Evolutionary conservation across 2,329 filamentous ascomycete genomes (phyloP).

Genomic region (Volutella citrinella): DNA sequence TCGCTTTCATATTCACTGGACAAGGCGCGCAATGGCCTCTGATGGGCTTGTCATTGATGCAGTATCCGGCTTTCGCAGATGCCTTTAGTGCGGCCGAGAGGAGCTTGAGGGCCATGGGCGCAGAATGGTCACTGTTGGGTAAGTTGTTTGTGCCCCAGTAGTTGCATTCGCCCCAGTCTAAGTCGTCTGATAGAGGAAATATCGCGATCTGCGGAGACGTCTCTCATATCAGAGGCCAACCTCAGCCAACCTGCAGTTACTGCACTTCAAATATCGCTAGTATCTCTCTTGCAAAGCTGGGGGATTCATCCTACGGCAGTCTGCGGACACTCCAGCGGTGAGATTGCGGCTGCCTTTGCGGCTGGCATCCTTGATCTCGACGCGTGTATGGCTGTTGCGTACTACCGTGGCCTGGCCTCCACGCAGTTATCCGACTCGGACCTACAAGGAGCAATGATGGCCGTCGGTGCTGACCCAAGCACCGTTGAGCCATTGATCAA

Average conservation of each 20-base stretch:
- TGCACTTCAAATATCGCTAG: conserved; percentile 43
- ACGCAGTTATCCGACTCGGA: conserved; percentile 35
- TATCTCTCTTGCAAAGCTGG: conserved; percentile 39
- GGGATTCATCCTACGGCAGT: conserved; percentile 36
- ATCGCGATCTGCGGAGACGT: no score
- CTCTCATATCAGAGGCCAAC: no score
- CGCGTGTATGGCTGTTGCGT: conserved; percentile 44
- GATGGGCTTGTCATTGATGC: no score
- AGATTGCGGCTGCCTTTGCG: conserved; percentile 46
- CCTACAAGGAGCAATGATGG: conserved; percentile 26
- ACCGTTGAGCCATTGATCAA: not conserved
- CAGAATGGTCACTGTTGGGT: no score
- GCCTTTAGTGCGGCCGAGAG: no score
- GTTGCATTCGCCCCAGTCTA: no score
- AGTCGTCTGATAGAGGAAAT: no score
- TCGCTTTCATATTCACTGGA: no score
- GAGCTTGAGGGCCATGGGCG: no score
- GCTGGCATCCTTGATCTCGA: conserved; percentile 40
- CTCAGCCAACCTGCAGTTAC: conserved; percentile 39
- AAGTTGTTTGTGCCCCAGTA: no score
- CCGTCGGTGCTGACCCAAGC: conserved; percentile 16
- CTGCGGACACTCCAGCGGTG: conserved; percentile 44
- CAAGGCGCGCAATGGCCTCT: no score
- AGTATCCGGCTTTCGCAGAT: no score
- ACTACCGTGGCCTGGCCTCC: conserved; percentile 37